Conservation (phyloP, 2,329 filamentous ascomycete genomes). For the Atkinsonella hypoxylon region DNA sequence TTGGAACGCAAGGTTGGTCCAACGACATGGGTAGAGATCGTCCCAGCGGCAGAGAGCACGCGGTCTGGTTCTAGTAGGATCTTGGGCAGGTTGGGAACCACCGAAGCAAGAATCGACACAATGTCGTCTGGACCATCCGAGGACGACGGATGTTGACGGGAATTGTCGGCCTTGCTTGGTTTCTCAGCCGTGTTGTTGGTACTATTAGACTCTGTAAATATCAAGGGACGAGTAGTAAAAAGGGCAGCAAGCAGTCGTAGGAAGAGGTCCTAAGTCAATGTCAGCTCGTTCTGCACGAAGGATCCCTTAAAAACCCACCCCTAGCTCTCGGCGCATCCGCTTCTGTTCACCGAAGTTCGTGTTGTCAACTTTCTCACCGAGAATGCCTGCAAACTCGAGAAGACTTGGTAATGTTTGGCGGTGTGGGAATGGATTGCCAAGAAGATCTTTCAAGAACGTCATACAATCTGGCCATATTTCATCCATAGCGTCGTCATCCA, state of each 20-base stretch:
- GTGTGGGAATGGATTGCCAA: constrained; percentile 90
- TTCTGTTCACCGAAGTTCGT: constrained; percentile 93
- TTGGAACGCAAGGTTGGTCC: constrained; percentile 74
- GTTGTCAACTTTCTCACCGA: constrained; percentile 94
- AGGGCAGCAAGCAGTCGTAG: constrained; percentile 80
- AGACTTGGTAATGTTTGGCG: constrained; percentile 78
- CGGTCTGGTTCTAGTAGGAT: constrained; percentile 81
- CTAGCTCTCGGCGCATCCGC: constrained; percentile 81
- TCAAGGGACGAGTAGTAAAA: constrained; percentile 77
- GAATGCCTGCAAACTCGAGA: constrained; percentile 75
- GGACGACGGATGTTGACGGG: constrained; percentile 18
- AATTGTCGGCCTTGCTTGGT: constrained; percentile 19
- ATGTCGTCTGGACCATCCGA: constrained; percentile 54
- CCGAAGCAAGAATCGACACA: constrained; percentile 63
- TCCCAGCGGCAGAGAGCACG: constrained; percentile 62
- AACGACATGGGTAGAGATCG: constrained; percentile 74
- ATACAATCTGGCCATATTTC: constrained; percentile 97
- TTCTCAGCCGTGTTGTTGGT: constrained; percentile 27
- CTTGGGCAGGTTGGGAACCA: constrained; percentile 69
- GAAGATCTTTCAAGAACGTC: constrained; percentile 75
- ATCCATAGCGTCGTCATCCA: constrained; percentile 96
- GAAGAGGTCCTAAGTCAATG: constrained; percentile 62
- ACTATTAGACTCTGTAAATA: constrained; percentile 45
- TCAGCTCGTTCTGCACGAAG: neutral
- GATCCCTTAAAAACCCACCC: constrained; percentile 44